These are phyloP conservation scores for Dendrobium officinale DNA, from an alignment of 106 monocot genomes.

Conservation along the genomic window DNA sequence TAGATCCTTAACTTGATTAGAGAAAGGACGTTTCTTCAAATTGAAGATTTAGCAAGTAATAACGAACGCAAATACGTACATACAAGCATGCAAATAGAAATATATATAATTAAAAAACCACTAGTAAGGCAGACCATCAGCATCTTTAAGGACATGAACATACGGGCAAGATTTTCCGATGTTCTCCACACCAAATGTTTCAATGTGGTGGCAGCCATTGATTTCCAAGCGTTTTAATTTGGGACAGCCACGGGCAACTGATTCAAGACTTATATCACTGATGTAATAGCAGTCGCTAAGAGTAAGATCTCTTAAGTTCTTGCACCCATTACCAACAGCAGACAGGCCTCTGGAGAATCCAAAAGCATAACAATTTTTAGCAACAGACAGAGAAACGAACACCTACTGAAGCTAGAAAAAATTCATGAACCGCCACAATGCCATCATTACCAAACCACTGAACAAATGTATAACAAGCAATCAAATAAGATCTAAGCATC, in stretches of 20 bases:
- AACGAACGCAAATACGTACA: not conserved
- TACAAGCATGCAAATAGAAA: not conserved
- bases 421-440: not conserved
- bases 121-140: not conserved
- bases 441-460: not conserved
- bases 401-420: not conserved
- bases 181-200: constrained; percentile 61
- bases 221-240: constrained; percentile 66
- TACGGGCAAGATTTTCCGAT: constrained; percentile 87
- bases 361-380: constrained; percentile 1
- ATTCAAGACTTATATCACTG: constrained; percentile 80
- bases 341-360: constrained; percentile 55
- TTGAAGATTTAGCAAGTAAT: not conserved
- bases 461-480: not conserved
- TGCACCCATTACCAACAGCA: constrained; percentile 92
- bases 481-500: not conserved
- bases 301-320: constrained; percentile 65
- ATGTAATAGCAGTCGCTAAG: constrained; percentile 82
- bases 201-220: constrained; percentile 92
- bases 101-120: not conserved
- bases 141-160: constrained; percentile 15
- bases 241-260: constrained; percentile 70
- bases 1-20: not conserved
- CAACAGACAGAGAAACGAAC: not conserved
- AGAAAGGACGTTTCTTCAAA: not conserved